Conservation (phyloP, 352 stramenopile species). For the Peronospora destructor region DNA sequence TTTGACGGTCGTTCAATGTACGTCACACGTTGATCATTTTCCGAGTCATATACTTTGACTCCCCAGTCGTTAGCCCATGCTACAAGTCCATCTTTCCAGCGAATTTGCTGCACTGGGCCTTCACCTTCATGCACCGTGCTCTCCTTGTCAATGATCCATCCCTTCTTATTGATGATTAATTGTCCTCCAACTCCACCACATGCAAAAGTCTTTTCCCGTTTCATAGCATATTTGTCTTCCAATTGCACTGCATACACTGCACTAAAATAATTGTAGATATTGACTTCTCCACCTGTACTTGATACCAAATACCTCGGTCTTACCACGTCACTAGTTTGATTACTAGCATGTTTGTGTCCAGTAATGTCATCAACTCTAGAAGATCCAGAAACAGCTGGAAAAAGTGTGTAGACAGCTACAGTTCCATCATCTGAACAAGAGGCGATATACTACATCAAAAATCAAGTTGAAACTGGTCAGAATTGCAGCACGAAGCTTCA, state of each 20-base stretch:
- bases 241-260: constrained; percentile 76
- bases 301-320: constrained; percentile 39
- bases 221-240: constrained; percentile 71
- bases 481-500: background rate
- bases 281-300: constrained; percentile 73
- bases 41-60: constrained; percentile 78
- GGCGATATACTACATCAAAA: constrained; percentile 59
- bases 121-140: constrained; percentile 78
- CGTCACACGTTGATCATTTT: constrained; percentile 68
- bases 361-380: constrained; percentile 11
- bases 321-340: constrained; percentile 10
- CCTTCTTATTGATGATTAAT: constrained; percentile 82
- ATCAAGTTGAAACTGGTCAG: constrained; percentile 1
- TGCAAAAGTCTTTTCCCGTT: constrained; percentile 74
- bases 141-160: constrained; percentile 86
- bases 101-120: constrained; percentile 71
- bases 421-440: constrained; percentile 83
- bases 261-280: constrained; percentile 87
- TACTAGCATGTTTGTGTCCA: constrained; percentile 18
- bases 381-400: constrained; percentile 24
- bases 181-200: constrained; percentile 73
- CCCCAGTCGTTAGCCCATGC: constrained; percentile 85
- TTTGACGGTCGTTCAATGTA: constrained; percentile 75
- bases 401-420: constrained; percentile 72
- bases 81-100: constrained; percentile 70